Percentiles rank a stretch among this genome's conserved stretches.
These are phyloP conservation scores for Sutorius eximius DNA, from an alignment of 1,284 basidiomycete species.

Conservation along the genomic window DNA sequence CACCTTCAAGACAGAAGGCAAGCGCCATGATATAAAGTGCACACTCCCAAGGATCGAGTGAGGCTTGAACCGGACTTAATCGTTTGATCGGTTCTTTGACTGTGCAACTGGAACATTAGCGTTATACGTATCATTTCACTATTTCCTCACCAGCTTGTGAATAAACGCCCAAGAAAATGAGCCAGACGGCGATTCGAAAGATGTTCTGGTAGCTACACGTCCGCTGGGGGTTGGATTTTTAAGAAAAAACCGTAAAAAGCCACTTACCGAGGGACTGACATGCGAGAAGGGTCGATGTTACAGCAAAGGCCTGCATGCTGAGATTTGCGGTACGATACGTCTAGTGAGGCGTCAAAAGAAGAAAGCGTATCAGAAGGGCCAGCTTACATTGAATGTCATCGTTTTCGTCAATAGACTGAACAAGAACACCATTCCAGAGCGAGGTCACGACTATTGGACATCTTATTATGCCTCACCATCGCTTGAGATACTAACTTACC, in stretches of 20 bases:
- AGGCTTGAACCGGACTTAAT: conserved; percentile 46
- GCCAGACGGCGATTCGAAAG: conserved; percentile 77
- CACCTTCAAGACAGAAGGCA: conserved; percentile 79
- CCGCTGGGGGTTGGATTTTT: neutral
- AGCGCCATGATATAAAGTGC: conserved; percentile 75
- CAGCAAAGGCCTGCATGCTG: conserved; percentile 60
- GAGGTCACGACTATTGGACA: conserved; percentile 55
- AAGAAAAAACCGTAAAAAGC: neutral
- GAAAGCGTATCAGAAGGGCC: neutral
- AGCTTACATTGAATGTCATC: conserved; percentile 68
- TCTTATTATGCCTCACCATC: conserved; percentile 5
- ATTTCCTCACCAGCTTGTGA: conserved; percentile 69
- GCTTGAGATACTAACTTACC: conserved; percentile 42
- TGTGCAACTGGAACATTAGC: conserved; percentile 30
- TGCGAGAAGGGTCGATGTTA: conserved; percentile 75
- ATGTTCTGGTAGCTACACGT: conserved; percentile 68
- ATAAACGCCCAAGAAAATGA: conserved; percentile 82
- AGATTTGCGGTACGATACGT: conserved; percentile 57
- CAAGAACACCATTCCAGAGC: conserved; percentile 80
- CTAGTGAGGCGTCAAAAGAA: conserved; percentile 38
- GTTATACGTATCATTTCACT: neutral
- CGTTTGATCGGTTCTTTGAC: conserved; percentile 74
- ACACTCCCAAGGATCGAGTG: conserved; percentile 77
- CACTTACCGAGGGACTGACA: conserved; percentile 79
- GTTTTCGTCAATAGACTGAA: conserved; percentile 73